Evolutionary conservation across 805 yeast genomes (phyloP).

Genomic region (Wickerhamomyces strasburgensis): DNA sequence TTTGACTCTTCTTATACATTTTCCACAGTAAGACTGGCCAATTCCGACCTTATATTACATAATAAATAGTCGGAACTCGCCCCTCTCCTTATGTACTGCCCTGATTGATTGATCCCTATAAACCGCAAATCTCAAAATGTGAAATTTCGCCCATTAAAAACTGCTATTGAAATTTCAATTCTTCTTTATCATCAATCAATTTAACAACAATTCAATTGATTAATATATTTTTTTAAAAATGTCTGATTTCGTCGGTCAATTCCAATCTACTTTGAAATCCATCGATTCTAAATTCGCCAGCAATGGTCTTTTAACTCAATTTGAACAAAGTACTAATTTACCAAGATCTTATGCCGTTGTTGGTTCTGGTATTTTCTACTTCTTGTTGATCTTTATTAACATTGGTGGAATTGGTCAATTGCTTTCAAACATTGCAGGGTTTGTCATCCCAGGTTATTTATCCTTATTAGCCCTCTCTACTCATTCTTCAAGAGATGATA

Average conservation of each 20-base stretch:
- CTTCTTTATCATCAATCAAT: too few relatives aligned
- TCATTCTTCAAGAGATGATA: constrained; percentile 64
- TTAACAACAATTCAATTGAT: too few relatives aligned
- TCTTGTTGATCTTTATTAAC: constrained; percentile 78
- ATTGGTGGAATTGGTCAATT: constrained; percentile 94
- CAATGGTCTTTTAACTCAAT: constrained; percentile 20
- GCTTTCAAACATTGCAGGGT: constrained; percentile 87
- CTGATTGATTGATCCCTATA: too few relatives aligned
- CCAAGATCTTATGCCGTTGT: constrained; percentile 86
- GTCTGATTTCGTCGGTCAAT: constrained; percentile 42
- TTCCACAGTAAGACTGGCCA: too few relatives aligned
- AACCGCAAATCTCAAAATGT: too few relatives aligned
- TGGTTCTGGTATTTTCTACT: constrained; percentile 60
- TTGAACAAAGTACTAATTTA: constrained; percentile 28
- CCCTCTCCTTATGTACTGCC: too few relatives aligned
- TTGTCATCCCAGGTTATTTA: constrained; percentile 83
- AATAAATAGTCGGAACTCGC: too few relatives aligned
- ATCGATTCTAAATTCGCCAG: constrained; percentile 33
- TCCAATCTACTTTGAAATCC: constrained; percentile 40
- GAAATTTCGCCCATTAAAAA: too few relatives aligned
- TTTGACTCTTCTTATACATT: too few relatives aligned
- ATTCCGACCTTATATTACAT: too few relatives aligned
- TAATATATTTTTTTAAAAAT: too few relatives aligned
- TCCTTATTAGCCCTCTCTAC: constrained; percentile 84
- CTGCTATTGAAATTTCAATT: too few relatives aligned